Evolutionary conservation across 306 rosid species (phyloP).

Genomic region (Pachyrhizus erosus): DNA sequence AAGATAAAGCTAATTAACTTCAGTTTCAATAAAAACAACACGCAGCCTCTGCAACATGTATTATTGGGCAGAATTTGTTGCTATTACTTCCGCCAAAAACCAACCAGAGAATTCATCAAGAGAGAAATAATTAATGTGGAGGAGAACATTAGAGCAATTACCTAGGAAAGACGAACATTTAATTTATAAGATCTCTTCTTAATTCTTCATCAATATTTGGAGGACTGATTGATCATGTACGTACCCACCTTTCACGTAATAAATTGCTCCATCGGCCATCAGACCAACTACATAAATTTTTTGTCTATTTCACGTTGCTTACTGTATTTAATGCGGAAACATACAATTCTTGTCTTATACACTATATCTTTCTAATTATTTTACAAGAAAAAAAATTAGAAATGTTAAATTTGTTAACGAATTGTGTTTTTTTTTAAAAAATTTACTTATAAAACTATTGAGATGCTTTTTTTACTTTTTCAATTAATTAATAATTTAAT

Average conservation of each 20-base stretch:
- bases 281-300: constrained; percentile 25
- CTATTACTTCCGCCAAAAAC: constrained; percentile 26
- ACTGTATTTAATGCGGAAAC: not conserved
- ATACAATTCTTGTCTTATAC: not conserved
- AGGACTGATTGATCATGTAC: not conserved
- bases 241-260: not conserved
- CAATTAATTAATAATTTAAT: too few relatives aligned
- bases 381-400: too few relatives aligned
- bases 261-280: constrained; percentile 16
- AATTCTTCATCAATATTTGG: not conserved
- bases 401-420: too few relatives aligned
- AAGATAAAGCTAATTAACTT: not conserved
- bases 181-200: not conserved
- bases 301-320: not conserved
- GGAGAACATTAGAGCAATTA: not conserved
- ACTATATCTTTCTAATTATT: too few relatives aligned
- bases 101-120: not conserved
- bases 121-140: constrained; percentile 15
- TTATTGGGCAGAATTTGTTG: constrained; percentile 26
- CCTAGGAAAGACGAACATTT: not conserved
- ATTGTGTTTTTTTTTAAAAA: too few relatives aligned
- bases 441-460: too few relatives aligned
- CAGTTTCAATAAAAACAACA: not conserved
- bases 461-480: too few relatives aligned
- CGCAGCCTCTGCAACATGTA: not conserved